Evolutionary conservation across 345 rosid species (phyloP).

Genomic region (Sonneratia alba): DNA sequence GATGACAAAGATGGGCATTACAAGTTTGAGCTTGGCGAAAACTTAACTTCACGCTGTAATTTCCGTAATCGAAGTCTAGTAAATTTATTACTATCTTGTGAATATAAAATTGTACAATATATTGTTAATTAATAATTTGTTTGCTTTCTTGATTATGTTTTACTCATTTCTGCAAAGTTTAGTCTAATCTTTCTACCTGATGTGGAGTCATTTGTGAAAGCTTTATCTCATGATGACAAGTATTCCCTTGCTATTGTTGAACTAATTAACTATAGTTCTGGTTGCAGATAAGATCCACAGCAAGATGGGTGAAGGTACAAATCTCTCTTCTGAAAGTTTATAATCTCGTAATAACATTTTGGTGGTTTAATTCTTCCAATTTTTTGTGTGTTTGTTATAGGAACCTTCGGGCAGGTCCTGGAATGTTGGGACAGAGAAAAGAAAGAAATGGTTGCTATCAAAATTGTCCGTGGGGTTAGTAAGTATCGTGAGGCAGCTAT

Average conservation of each 20-base stretch:
- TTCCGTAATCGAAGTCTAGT: slow-evolving; percentile 35
- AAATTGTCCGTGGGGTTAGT: slow-evolving; percentile 80
- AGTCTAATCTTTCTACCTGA: too few species aligned
- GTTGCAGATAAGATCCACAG: slow-evolving; percentile 71
- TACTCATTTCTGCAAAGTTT: too few species aligned
- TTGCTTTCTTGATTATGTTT: too few species aligned
- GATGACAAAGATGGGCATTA: slow-evolving; percentile 99
- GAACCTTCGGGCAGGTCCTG: slow-evolving; percentile 85
- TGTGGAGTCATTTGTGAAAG: neutral
- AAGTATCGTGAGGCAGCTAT: slow-evolving; percentile 89
- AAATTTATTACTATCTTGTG: neutral
- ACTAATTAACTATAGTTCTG: neutral
- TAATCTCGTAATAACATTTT: neutral
- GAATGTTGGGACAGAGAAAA: slow-evolving; percentile 91
- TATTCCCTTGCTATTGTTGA: neutral
- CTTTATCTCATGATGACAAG: neutral
- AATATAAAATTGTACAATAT: neutral
- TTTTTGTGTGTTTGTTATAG: slow-evolving; percentile 20
- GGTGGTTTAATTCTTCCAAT: slow-evolving; percentile 10
- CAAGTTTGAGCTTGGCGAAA: slow-evolving; percentile 92
- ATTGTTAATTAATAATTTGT: too few species aligned
- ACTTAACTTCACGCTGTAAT: slow-evolving; percentile 90
- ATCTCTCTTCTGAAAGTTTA: neutral
- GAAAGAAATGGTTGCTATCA: slow-evolving; percentile 84
- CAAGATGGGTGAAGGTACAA: slow-evolving; percentile 89